Base-by-base conservation (phyloP, 2,329 filamentous ascomycete species). In the Monosporascus sp. region DNA sequence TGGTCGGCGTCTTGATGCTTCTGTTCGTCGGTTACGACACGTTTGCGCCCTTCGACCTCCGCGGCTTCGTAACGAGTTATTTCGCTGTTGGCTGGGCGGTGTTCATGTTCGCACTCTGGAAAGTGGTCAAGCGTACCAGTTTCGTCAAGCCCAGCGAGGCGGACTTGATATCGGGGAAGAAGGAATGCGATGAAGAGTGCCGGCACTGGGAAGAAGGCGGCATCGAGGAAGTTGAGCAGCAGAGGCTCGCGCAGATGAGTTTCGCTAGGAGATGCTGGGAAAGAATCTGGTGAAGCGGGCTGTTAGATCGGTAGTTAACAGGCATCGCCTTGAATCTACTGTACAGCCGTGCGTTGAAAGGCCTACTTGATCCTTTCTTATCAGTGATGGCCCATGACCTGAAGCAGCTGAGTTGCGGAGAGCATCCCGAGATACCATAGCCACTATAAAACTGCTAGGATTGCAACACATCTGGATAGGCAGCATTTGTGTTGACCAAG, bases 31-130 rank as follows among this genome's bases (percentile, higher is more conserved):
- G 82, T 17, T 83, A 81, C 53, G 74, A 81, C 54, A 70, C 75
- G 22, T 82, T 85, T 57, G 70, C 74, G 54, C 78, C 79, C 7
- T 81, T 74, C 58, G 73, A 66, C 39, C 69, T 72, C 0, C 69
- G 75, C 9, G 71, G 72, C 44, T 82, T 82, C 64, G 59, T 83
- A 50, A 78, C 79, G 2, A 72, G 71, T 17, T 83, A 83, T 65
- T 80, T 82, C 60, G 77, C 72, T 8, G 68, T 82, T 31, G 74
- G 75, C 5, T 81, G 80, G 60, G 79, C 78, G 50, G 61, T 77
- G 38, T 47, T 74, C 5, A 71, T 90, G 9, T 91, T 81, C 62
- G 27, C 86, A 3, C 78, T 76, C 5, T 90, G 85, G 82, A 91
- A 90, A 70, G 8, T 87, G 2, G 53, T 81, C 59, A 82, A 86